Percentiles rank a stretch among this genome's conserved stretches.
Conservation (phyloP, 345 rosid genomes). For the Murraya koenigii region DNA sequence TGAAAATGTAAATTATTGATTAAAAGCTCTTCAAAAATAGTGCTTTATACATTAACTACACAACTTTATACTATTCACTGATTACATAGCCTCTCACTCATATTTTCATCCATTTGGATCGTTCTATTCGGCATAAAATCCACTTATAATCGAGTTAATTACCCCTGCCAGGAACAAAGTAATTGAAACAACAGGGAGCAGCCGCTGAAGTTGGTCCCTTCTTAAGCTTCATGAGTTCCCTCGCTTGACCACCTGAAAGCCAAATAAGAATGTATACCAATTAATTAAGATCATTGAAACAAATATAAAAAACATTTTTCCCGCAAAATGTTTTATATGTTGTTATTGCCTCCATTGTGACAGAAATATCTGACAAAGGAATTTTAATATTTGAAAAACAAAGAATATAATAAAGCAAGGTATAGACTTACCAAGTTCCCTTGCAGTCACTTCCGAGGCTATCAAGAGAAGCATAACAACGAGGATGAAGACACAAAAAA, state of each 20-base stretch:
- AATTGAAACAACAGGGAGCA: not conserved
- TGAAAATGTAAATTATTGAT: no score
- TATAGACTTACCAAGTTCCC: not conserved
- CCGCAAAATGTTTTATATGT: not conserved
- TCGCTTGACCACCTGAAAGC: not conserved
- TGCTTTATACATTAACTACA: no score
- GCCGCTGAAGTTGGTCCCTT: not conserved
- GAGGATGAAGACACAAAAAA: not conserved
- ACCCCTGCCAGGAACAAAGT: not conserved
- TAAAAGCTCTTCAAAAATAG: no score
- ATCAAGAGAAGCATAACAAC: not conserved
- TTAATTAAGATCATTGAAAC: not conserved
- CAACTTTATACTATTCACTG: no score
- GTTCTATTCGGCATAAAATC: no score
- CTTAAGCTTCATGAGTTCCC: not conserved
- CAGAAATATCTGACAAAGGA: not conserved
- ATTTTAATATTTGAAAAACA: not conserved
- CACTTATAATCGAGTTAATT: not conserved
- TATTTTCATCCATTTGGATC: no score
- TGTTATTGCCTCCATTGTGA: not conserved
- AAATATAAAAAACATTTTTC: not conserved
- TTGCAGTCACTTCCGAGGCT: not conserved
- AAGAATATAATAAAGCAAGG: not conserved
- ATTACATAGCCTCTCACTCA: no score
- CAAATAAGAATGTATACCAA: not conserved